Conservation (phyloP, 2,329 filamentous ascomycete species). For the Cercospora citrullina region DNA sequence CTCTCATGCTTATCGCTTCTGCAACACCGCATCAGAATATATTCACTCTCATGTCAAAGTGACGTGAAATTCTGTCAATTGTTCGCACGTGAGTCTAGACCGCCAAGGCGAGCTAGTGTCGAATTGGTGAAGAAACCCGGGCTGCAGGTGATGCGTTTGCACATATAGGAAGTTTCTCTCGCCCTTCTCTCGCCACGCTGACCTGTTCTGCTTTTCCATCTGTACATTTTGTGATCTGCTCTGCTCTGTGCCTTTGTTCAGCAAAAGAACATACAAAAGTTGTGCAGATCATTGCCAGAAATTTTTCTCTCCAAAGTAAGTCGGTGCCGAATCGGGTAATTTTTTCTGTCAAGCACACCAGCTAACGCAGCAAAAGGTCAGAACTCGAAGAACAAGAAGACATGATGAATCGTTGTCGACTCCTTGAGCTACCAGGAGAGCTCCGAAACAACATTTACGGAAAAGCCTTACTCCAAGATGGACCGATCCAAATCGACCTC, state of each 20-base stretch:
- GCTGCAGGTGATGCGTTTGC: conserved; percentile 3
- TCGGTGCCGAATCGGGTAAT: background rate
- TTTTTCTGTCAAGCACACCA: background rate
- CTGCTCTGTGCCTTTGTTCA: background rate
- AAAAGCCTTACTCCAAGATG: background rate
- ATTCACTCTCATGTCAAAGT: conserved; percentile 1
- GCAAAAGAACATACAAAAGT: background rate
- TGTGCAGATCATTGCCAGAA: background rate
- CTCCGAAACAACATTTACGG: conserved; percentile 9
- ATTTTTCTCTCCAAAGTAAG: background rate
- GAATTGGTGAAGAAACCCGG: conserved; percentile 4
- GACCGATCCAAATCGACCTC: conserved; percentile 6
- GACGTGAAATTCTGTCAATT: background rate
- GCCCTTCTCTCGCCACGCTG: background rate
- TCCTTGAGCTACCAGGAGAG: conserved; percentile 2
- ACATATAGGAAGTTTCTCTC: conserved; percentile 5
- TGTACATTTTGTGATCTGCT: background rate
- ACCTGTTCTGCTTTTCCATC: background rate
- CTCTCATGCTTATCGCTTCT: background rate
- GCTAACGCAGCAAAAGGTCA: background rate
- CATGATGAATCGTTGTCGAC: background rate
- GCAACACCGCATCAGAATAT: background rate
- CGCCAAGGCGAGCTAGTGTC: conserved; percentile 1
- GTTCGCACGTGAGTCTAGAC: background rate
- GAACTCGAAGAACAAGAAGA: background rate